A percentile compares a stretch with the other conserved stretches of the same genome.
These are phyloP conservation scores for Cylindrotheca fusiformis DNA, from an alignment of 108 stramenopile genomes.

Conservation along the genomic window DNA sequence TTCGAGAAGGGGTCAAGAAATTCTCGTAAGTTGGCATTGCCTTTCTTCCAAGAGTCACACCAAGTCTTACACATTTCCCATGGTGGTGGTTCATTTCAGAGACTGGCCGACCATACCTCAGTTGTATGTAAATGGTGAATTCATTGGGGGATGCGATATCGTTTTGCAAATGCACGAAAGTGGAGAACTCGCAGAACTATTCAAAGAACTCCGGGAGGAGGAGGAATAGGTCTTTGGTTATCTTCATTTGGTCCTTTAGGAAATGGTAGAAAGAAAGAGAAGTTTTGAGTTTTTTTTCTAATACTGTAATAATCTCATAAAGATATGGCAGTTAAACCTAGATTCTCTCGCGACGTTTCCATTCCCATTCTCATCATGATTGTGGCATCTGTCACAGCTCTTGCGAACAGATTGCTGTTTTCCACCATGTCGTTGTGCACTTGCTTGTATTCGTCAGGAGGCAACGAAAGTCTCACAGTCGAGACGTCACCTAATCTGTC, in stretches of 20 bases:
- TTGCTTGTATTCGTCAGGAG: conserved; percentile 27
- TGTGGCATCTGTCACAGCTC: conserved; percentile 28
- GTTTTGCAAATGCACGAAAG: conserved; percentile 86
- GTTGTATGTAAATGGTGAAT: conserved; percentile 95
- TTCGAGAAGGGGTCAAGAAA: conserved; percentile 88
- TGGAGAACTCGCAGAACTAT: conserved; percentile 85
- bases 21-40: conserved; percentile 27
- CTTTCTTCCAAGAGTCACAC: no score
- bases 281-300: no score
- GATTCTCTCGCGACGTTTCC: background rate
- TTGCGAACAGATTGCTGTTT: conserved; percentile 14
- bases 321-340: conserved; percentile 30
- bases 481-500: conserved; percentile 1
- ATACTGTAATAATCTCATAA: no score
- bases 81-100: background rate
- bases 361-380: conserved; percentile 37
- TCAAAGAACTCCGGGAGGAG: conserved; percentile 49
- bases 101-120: conserved; percentile 80
- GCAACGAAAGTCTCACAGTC: conserved; percentile 25
- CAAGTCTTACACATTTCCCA: no score
- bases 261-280: conserved; percentile 2
- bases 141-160: conserved; percentile 97
- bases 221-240: no score
- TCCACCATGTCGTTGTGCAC: conserved; percentile 5
- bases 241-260: background rate